Conservation (phyloP, 768 basidiomycete genomes). For the Nevesoporus exiguus region DNA sequence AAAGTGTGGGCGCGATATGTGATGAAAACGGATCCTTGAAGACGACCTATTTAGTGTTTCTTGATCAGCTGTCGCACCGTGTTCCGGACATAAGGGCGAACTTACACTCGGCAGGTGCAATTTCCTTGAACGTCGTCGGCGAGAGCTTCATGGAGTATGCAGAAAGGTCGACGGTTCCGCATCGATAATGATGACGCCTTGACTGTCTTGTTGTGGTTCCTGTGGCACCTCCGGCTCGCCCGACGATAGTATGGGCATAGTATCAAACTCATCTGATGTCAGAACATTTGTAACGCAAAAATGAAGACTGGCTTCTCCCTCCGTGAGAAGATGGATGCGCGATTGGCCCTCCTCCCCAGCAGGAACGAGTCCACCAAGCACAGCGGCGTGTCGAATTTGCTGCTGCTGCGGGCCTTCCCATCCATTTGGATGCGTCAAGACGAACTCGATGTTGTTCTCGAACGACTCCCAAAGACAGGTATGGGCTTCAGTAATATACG, state of each 20-base stretch:
- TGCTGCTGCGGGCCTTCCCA: constrained; percentile 60
- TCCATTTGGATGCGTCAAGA: constrained; percentile 60
- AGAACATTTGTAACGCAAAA: constrained; percentile 50
- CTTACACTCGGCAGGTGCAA: constrained; percentile 34
- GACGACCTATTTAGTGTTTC: constrained; percentile 27
- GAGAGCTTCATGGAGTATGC: constrained; percentile 39
- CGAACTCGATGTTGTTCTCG: constrained; percentile 41
- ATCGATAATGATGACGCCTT: constrained; percentile 44
- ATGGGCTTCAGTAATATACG: constrained; percentile 45
- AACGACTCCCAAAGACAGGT: constrained; percentile 41
- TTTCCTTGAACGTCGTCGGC: constrained; percentile 36
- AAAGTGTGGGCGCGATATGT: constrained; percentile 31
- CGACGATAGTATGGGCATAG: constrained; percentile 5
- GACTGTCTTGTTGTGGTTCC: constrained; percentile 15
- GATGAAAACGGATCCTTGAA: constrained; percentile 39
- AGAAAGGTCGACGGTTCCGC: constrained; percentile 40
- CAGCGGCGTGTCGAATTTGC: constrained; percentile 49
- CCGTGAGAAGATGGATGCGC: constrained; percentile 53
- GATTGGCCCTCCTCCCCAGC: constrained; percentile 34
- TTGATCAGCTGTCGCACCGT: neutral
- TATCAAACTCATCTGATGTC: constrained; percentile 26
- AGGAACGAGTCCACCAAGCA: constrained; percentile 47
- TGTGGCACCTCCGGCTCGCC: constrained; percentile 18
- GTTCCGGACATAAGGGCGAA: neutral
- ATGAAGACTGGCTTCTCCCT: constrained; percentile 54